A percentile compares a stretch with the other conserved stretches of the same genome.
Conservation (phyloP, 129 eudicot species). For the Smallanthus sonchifolius region DNA sequence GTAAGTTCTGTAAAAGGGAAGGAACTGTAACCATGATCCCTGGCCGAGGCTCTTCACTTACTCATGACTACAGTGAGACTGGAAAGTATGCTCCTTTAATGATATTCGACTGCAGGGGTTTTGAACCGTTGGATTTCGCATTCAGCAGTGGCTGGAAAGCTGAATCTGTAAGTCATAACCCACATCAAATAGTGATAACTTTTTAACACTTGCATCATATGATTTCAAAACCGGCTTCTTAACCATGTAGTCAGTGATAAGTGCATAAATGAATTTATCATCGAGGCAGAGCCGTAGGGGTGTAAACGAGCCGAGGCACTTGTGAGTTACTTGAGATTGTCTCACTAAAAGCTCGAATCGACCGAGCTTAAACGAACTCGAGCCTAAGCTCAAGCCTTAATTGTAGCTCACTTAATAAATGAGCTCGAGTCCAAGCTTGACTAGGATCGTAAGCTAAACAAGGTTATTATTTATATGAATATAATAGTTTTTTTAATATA, state of each 20-base stretch:
- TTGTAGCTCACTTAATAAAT: no score
- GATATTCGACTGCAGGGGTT: slow-evolving; percentile 90
- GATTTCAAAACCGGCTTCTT: not conserved
- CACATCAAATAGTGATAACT: not conserved
- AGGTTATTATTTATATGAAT: no score
- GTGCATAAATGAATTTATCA: not conserved
- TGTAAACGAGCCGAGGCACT: not conserved
- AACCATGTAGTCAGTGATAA: not conserved
- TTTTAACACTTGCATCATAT: not conserved
- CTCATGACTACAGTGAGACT: slow-evolving; percentile 40
- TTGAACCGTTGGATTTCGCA: slow-evolving; percentile 71
- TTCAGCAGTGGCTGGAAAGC: slow-evolving; percentile 82
- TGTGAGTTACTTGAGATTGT: no score
- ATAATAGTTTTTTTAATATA: no score
- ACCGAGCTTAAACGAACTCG: no score
- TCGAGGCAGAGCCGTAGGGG: no score
- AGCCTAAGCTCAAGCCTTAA: no score
- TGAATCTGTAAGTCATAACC: slow-evolving; percentile 62
- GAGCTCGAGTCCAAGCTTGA: no score
- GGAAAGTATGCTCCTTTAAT: slow-evolving; percentile 62
- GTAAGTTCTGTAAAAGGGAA: slow-evolving; percentile 87
- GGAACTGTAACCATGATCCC: slow-evolving; percentile 77
- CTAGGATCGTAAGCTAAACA: not conserved
- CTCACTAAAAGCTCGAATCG: no score
- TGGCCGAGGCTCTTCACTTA: slow-evolving; percentile 64